These are phyloP conservation scores for Hippophae gyantsensis DNA, from an alignment of 306 rosid species.

Conservation along the genomic window DNA sequence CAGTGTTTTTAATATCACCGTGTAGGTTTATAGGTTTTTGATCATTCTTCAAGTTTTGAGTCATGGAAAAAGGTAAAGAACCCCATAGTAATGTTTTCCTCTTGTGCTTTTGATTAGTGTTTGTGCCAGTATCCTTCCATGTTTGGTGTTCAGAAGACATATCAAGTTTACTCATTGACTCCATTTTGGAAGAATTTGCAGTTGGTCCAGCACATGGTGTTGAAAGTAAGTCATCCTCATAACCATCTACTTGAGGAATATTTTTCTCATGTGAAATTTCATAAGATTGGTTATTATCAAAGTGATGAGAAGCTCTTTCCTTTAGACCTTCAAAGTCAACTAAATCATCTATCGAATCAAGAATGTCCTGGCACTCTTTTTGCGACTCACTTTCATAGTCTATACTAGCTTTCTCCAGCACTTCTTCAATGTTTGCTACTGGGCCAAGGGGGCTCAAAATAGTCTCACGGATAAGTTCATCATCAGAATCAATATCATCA, in stretches of 20 bases:
- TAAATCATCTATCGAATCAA: conserved; percentile 65
- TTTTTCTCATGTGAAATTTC: conserved; percentile 25
- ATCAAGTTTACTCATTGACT: conserved; percentile 24
- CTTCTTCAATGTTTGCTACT: conserved; percentile 53
- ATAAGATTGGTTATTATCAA: conserved; percentile 22
- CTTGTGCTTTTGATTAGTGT: conserved; percentile 28
- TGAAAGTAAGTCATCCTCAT: conserved; percentile 39
- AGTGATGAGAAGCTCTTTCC: conserved; percentile 26
- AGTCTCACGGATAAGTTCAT: conserved; percentile 72
- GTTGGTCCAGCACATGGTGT: conserved; percentile 37
- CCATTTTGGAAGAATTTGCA: conserved; percentile 30
- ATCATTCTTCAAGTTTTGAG: conserved; percentile 25
- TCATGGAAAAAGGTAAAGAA: conserved; percentile 46
- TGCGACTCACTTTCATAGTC: conserved; percentile 77
- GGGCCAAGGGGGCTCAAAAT: conserved; percentile 73
- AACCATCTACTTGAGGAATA: conserved; percentile 68
- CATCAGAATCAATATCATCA: conserved; percentile 69
- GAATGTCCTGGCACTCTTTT: conserved; percentile 90
- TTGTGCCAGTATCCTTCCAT: conserved; percentile 26
- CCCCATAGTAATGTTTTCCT: conserved; percentile 50
- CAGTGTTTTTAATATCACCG: conserved; percentile 24
- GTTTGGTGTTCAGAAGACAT: conserved; percentile 23
- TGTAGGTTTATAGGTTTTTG: conserved; percentile 17
- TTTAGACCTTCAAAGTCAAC: conserved; percentile 38
- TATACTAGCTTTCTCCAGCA: conserved; percentile 69